phyloP scores from a whole-genome alignment of 2,329 filamentous ascomycete genomes.

The Sodiomyces alkalinus region DNA sequence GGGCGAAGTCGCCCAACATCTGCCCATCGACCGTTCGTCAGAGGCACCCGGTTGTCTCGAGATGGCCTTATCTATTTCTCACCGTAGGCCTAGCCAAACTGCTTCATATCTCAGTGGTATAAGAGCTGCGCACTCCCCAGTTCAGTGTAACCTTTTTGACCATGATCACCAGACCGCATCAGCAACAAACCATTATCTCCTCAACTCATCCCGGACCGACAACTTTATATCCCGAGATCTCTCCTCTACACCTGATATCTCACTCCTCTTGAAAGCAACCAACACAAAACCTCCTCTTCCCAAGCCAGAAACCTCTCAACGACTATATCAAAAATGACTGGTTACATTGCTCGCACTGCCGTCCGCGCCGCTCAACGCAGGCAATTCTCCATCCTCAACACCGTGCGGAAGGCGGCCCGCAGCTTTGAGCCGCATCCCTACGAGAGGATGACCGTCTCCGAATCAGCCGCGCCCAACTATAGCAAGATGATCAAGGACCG shows the following conservation, averaged over 20 bases:
- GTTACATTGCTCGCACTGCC: conserved; percentile 18
- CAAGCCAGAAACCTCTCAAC: conserved; percentile 5
- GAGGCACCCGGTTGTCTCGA: conserved; percentile 1
- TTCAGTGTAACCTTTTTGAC: conserved; percentile 1
- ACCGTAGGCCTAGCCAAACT: no score
- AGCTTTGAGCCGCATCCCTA: conserved; percentile 22
- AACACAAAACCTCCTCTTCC: no score
- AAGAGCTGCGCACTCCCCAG: conserved; percentile 7
- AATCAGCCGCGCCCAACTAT: conserved; percentile 20
- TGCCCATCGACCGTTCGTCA: conserved; percentile 6
- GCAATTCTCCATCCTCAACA: conserved; percentile 20
- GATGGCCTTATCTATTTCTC: no score
- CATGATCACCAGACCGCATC: conserved; percentile 6
- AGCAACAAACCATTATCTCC: conserved; percentile 4
- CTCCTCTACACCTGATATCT: background rate
- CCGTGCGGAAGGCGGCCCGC: conserved; percentile 19
- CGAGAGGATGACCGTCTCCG: conserved; percentile 17
- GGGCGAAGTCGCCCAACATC: conserved; percentile 6
- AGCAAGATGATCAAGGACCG: conserved; percentile 17
- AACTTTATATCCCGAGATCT: no score
- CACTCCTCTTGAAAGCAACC: conserved; percentile 4
- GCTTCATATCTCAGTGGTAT: conserved; percentile 6
- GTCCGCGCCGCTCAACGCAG: conserved; percentile 12
- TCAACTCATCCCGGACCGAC: conserved; percentile 8
- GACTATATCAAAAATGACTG: conserved; percentile 14